A percentile compares a stretch with the other conserved stretches of the same genome.
Evolutionary conservation across 805 yeast species (phyloP).

Genomic region (Wickerhamiella lipophila): DNA sequence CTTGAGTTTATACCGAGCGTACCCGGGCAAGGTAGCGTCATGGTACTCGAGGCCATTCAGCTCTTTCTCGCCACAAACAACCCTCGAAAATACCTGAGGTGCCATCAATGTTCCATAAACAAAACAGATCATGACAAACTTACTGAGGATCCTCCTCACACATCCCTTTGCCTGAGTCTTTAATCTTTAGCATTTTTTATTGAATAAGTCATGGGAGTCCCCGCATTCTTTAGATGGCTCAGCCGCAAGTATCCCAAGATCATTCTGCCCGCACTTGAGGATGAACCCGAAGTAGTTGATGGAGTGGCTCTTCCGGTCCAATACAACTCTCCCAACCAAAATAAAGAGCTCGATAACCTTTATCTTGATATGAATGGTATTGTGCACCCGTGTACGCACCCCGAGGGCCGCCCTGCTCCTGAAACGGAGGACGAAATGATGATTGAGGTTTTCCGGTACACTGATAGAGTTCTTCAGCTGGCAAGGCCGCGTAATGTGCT

Average conservation of each 20-base stretch:
- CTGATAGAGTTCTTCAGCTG: constrained; percentile 82
- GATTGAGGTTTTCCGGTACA: constrained; percentile 80
- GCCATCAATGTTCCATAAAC: constrained; percentile 23
- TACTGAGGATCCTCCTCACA: not conserved
- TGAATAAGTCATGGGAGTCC: constrained; percentile 53
- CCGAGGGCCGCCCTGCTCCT: constrained; percentile 92
- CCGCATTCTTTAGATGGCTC: constrained; percentile 94
- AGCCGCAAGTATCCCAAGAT: constrained; percentile 88
- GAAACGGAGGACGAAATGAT: constrained; percentile 96
- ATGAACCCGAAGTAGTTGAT: constrained; percentile 37
- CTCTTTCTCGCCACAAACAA: constrained; percentile 13
- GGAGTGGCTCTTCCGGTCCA: constrained; percentile 53
- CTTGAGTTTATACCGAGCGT: constrained; percentile 10
- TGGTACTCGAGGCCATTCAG: not conserved
- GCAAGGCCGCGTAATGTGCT: constrained; percentile 89
- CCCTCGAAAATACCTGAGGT: constrained; percentile 19
- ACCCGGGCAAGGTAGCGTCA: constrained; percentile 7
- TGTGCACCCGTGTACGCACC: constrained; percentile 98
- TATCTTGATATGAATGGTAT: constrained; percentile 98
- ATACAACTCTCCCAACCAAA: constrained; percentile 71
- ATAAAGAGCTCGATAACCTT: constrained; percentile 88
- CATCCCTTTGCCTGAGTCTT: too few relatives aligned
- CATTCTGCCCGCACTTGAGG: constrained; percentile 80
- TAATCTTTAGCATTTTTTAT: too few relatives aligned
- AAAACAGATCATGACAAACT: constrained; percentile 9